A percentile compares a stretch with the other conserved stretches of the same genome.
phyloP scores from a whole-genome alignment of 1,139 yeast species.

The Eremothecium coryli region DNA sequence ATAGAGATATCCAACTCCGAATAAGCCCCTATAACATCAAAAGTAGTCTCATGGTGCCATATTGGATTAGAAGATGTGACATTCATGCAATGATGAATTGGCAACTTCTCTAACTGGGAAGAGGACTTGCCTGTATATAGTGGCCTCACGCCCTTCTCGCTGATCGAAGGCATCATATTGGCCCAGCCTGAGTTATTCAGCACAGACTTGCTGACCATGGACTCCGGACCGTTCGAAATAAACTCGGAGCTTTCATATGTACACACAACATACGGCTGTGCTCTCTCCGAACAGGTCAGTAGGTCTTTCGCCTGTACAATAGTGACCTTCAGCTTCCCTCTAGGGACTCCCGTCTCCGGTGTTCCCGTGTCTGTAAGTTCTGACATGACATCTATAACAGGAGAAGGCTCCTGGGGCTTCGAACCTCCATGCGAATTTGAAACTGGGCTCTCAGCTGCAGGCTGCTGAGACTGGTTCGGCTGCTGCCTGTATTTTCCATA shows the following conservation, averaged over 20 bases:
- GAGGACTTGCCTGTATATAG: slow-evolving; percentile 59
- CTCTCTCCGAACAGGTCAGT: slow-evolving; percentile 41
- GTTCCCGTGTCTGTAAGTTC: slow-evolving; percentile 1
- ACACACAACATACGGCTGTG: slow-evolving; percentile 86
- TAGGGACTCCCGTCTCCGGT: slow-evolving; percentile 40
- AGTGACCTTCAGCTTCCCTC: slow-evolving; percentile 74
- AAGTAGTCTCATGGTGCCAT: slow-evolving; percentile 87
- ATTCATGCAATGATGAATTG: slow-evolving; percentile 12
- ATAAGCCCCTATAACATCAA: slow-evolving; percentile 79
- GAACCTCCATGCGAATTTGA: not conserved
- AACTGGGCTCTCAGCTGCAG: not conserved
- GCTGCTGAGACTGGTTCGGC: slow-evolving; percentile 8
- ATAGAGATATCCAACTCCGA: slow-evolving; percentile 80
- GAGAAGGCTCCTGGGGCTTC: not conserved
- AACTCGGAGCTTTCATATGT: slow-evolving; percentile 89
- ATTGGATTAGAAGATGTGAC: slow-evolving; percentile 49
- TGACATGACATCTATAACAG: not conserved
- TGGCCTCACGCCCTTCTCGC: slow-evolving; percentile 33
- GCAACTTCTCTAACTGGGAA: slow-evolving; percentile 43
- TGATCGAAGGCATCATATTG: slow-evolving; percentile 20
- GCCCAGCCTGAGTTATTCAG: slow-evolving; percentile 20
- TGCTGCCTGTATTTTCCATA: slow-evolving; percentile 4
- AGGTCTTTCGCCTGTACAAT: slow-evolving; percentile 73
- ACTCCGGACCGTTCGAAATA: slow-evolving; percentile 72
- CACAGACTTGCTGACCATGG: slow-evolving; percentile 38